Evolutionary conservation across 1,284 basidiomycete genomes (phyloP).

Genomic region (Inonotus obliquus): DNA sequence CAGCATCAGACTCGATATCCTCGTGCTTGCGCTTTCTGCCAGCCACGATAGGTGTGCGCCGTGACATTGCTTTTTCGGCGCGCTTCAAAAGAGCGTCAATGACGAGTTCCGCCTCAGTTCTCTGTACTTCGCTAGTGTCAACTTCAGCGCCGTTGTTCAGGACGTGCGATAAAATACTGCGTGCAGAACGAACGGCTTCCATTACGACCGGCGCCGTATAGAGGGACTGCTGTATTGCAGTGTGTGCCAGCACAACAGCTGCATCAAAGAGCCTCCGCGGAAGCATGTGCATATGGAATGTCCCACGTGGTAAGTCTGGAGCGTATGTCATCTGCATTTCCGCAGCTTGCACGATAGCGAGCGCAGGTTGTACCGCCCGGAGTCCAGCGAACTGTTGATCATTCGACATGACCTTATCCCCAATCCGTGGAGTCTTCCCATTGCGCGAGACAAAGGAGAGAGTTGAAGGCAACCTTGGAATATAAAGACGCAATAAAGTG

Average conservation of each 20-base stretch:
- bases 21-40: conserved; percentile 50
- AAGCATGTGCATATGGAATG: conserved; percentile 32
- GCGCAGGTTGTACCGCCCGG: conserved; percentile 6
- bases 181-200: conserved; percentile 43
- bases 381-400: conserved; percentile 20
- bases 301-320: conserved; percentile 13
- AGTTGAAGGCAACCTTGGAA: conserved; percentile 34
- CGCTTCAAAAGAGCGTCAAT: conserved; percentile 47
- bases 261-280: conserved; percentile 58
- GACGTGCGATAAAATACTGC: conserved; percentile 43
- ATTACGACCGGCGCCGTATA: conserved; percentile 40
- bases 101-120: conserved; percentile 37
- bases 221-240: conserved; percentile 49
- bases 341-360: conserved; percentile 7
- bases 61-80: background rate
- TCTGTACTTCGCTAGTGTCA: conserved; percentile 14
- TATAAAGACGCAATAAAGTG: conserved; percentile 56
- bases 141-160: conserved; percentile 4
- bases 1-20: conserved; percentile 34
- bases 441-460: conserved; percentile 29
- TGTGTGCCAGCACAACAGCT: conserved; percentile 54
- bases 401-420: conserved; percentile 23
- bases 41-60: conserved; percentile 23
- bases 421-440: conserved; percentile 13
- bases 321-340: conserved; percentile 4